A percentile compares a stretch with the other conserved stretches of the same genome.
Evolutionary conservation across 257 asterid genomes (phyloP).

Genomic region (Capsicum pubescens): DNA sequence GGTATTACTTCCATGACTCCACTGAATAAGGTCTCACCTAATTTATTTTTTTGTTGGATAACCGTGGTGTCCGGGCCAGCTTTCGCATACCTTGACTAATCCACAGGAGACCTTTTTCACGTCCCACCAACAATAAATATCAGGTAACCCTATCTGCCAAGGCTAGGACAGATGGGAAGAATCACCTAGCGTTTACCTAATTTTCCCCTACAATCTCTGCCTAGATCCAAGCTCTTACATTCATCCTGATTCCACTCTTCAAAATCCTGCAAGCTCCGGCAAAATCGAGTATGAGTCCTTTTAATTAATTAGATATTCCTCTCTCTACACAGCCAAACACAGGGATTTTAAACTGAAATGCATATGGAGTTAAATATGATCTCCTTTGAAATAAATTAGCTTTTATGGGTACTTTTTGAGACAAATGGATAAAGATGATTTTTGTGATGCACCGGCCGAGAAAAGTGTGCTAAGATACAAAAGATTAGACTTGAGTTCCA

Average conservation of each 20-base stretch:
- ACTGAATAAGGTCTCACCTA: neutral
- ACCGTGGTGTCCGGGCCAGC: too few relatives aligned
- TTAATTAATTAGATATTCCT: neutral
- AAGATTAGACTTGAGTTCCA: neutral
- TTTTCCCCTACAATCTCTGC: neutral
- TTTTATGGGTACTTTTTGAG: neutral
- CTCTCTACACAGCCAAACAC: neutral
- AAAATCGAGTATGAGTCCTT: neutral
- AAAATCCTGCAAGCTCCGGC: neutral
- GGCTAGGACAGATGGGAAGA: too few relatives aligned
- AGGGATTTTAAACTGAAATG: neutral
- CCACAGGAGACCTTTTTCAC: too few relatives aligned
- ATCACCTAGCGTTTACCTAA: neutral
- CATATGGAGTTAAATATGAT: neutral
- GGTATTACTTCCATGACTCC: neutral
- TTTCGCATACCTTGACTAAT: too few relatives aligned
- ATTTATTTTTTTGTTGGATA: too few relatives aligned
- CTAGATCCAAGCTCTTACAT: slow-evolving; percentile 18
- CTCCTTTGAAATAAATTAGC: neutral
- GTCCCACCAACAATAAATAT: too few relatives aligned
- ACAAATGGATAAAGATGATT: neutral
- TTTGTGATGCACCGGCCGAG: slow-evolving; percentile 21
- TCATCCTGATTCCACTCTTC: slow-evolving; percentile 18
- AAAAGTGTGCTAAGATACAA: neutral
- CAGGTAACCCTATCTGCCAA: too few relatives aligned